A percentile compares a stretch with the other conserved stretches of the same genome.
Conservation (phyloP, 73 alveolate genomes). For the Blepharisma stoltei region DNA sequence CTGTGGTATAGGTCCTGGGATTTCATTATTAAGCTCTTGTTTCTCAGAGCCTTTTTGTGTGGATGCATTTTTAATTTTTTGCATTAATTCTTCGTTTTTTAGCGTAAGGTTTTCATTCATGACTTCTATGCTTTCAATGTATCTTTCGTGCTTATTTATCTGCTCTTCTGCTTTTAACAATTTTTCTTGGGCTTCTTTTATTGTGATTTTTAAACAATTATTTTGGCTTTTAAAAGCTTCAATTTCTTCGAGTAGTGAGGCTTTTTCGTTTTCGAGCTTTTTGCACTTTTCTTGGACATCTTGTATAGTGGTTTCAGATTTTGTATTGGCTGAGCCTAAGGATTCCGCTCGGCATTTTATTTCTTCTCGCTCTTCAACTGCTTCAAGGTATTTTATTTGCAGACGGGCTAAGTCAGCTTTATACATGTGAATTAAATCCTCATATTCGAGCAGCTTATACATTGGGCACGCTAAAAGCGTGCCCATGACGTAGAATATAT, state of each 20-base stretch:
- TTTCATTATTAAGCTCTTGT: too few species aligned
- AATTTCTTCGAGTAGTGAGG: neutral
- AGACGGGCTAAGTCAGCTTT: slow-evolving; percentile 11
- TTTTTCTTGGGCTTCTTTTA: neutral
- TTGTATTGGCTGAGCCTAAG: neutral
- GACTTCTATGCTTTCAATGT: slow-evolving; percentile 19
- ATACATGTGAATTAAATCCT: slow-evolving; percentile 7
- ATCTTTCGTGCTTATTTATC: neutral
- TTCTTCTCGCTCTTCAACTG: neutral
- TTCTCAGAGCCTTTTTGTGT: too few species aligned
- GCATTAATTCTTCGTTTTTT: neutral
- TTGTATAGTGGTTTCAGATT: neutral
- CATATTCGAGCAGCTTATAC: neutral
- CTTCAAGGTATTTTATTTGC: neutral
- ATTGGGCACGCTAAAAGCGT: too few species aligned
- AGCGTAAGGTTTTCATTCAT: neutral
- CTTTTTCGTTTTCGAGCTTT: neutral
- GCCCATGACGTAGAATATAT: too few species aligned
- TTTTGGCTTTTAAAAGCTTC: slow-evolving; percentile 28
- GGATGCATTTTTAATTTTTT: too few species aligned
- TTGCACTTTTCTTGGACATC: neutral
- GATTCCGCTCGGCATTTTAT: neutral
- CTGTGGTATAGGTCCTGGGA: too few species aligned
- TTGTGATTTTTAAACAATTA: slow-evolving; percentile 3
- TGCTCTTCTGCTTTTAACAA: neutral